Evolutionary conservation across 148 eudicot genomes (phyloP), one percentile per base, ranked within the genome.

Genomic region (Silene conica): DNA sequence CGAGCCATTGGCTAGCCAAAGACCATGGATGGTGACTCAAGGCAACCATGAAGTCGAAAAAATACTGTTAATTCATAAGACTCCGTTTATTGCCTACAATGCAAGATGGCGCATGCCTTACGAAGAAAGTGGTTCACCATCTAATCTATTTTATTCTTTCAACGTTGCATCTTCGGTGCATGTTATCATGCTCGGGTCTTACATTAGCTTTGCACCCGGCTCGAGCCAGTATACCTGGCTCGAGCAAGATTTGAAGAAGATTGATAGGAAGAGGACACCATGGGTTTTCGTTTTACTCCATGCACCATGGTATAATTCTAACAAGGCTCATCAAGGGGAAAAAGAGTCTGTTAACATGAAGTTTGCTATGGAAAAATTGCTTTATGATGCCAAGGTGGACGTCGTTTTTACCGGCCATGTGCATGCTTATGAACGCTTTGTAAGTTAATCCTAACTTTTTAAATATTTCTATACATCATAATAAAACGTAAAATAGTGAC

Each of bases 351-450:
- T 77, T 0, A 80, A 72, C 4, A 92, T 90, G 92, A 92, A 71
- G 76, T 76, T 73, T 0, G 78, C 84, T 8, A 88, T 90, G 96
- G 97, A 92, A 72, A 63, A 73, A 23, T 74, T 92, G 75, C 63
- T 92, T 0, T 87, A 82, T 67, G 59, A 63, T 11, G 88, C 92
- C 28, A 74, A 83, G 21, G 90, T 88, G 20, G 97, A 92, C 74
- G 15, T 86, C 38, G 85, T 90, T 0, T 84, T 92, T 60, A 83
- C 89, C 19, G 92, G 95, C 2, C 97, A 92, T 77, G 96, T 92
- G 2, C 96, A 92, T 68, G 97, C 97, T 74, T 92, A 92, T 60
- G 96, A 92, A 78, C 93, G 97, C 68, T 90, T 87, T 72, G 97
- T 91, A 87, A 85, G 97, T 62, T 84, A 6, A 21, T 41, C 38